These are phyloP conservation scores for Rhynchosporium agropyri DNA, from an alignment of 2,329 filamentous ascomycete genomes.

Conservation along the genomic window DNA sequence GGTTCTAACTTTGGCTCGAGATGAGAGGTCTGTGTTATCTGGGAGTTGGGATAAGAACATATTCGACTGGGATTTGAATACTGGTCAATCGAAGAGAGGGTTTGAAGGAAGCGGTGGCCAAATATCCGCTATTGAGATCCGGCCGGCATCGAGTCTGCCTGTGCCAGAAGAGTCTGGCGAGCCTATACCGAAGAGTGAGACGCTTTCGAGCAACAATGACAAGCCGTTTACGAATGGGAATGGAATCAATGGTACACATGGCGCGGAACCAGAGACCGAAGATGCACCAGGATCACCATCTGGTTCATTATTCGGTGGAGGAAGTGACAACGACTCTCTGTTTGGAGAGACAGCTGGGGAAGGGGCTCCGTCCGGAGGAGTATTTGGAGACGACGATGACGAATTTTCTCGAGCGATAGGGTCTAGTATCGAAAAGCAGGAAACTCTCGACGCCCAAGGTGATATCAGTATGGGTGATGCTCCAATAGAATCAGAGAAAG, in stretches of 20 bases:
- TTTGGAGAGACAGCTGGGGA: constrained; percentile 77
- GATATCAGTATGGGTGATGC: constrained; percentile 38
- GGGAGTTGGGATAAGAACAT: constrained; percentile 97
- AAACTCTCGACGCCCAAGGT: constrained; percentile 34
- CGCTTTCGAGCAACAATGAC: constrained; percentile 74
- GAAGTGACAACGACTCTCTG: constrained; percentile 73
- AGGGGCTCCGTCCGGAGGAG: constrained; percentile 55
- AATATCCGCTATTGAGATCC: constrained; percentile 83
- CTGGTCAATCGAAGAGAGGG: constrained; percentile 71
- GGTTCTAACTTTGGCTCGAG: constrained; percentile 76
- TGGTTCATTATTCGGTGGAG: constrained; percentile 77
- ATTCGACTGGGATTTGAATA: constrained; percentile 93
- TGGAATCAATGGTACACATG: constrained; percentile 46
- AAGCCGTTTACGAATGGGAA: constrained; percentile 60
- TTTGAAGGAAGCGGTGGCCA: constrained; percentile 81
- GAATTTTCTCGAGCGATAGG: constrained; percentile 78
- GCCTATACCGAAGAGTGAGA: constrained; percentile 62
- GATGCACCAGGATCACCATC: constrained; percentile 65
- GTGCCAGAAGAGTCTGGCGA: constrained; percentile 72
- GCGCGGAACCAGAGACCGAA: constrained; percentile 49
- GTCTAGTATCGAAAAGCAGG: constrained; percentile 40
- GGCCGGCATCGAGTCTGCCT: constrained; percentile 74
- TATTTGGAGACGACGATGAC: constrained; percentile 82
- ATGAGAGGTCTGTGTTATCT: constrained; percentile 85
- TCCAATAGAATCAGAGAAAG: constrained; percentile 27